These are phyloP conservation scores for Cercospora zeina DNA, from an alignment of 2,329 filamentous ascomycete species.

Conservation along the genomic window DNA sequence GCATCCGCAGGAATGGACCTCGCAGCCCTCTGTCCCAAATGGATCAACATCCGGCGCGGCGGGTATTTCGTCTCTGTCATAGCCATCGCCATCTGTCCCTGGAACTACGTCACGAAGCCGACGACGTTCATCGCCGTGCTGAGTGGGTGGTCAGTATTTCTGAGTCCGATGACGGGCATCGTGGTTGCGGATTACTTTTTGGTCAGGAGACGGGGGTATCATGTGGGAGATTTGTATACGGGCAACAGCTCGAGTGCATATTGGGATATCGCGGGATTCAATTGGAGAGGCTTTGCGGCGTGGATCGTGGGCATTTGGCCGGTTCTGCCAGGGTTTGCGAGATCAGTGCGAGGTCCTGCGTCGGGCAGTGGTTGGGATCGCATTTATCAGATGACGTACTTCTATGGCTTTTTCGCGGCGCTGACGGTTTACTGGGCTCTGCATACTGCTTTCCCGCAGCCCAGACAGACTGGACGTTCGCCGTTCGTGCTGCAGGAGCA, in stretches of 20 bases:
- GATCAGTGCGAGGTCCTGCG: slow-evolving; percentile 15
- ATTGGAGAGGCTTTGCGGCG: slow-evolving; percentile 28
- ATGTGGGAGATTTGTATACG: slow-evolving; percentile 29
- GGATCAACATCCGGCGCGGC: slow-evolving; percentile 47
- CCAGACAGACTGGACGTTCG: slow-evolving; percentile 20
- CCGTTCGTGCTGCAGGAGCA: slow-evolving; percentile 24
- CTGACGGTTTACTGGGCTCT: slow-evolving; percentile 12
- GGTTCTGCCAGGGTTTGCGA: slow-evolving; percentile 25
- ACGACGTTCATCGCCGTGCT: slow-evolving; percentile 47
- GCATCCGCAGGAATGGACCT: slow-evolving; percentile 48
- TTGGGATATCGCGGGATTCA: slow-evolving; percentile 28
- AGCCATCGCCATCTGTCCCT: slow-evolving; percentile 43
- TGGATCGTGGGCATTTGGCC: slow-evolving; percentile 26
- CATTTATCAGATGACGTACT: slow-evolving; percentile 25
- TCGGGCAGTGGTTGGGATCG: slow-evolving; percentile 21
- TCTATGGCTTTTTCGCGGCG: slow-evolving; percentile 25
- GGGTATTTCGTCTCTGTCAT: slow-evolving; percentile 45
- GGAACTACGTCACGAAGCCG: slow-evolving; percentile 46
- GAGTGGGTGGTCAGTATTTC: slow-evolving; percentile 46
- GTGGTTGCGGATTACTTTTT: slow-evolving; percentile 48
- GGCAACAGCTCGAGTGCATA: slow-evolving; percentile 24
- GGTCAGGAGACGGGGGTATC: slow-evolving; percentile 30
- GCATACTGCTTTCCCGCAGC: slow-evolving; percentile 20
- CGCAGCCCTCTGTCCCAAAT: slow-evolving; percentile 45
- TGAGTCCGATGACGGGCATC: slow-evolving; percentile 44